Conservation (phyloP, 192 early-diverging fungal genomes). For the Phlyctochytrium planicorne region DNA sequence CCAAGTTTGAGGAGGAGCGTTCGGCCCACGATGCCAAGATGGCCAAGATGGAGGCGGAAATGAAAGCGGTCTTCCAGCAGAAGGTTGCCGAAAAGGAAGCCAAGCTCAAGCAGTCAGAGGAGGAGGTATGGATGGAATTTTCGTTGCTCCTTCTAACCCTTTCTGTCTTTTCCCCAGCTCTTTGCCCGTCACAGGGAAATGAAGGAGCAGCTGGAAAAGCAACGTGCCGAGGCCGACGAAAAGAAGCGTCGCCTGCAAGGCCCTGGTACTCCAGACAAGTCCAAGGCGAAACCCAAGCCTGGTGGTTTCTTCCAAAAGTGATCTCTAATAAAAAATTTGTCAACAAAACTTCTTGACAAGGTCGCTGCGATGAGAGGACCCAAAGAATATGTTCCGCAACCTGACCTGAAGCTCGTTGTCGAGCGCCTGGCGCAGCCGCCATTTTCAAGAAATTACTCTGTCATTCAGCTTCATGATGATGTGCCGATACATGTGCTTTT, state of each 20-base stretch:
- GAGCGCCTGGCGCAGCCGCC: slow-evolving; percentile 38
- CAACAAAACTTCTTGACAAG: not conserved
- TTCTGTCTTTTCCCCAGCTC: slow-evolving; percentile 40
- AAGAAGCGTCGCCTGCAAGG: slow-evolving; percentile 77
- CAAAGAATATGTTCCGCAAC: not conserved
- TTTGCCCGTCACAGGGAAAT: slow-evolving; percentile 97
- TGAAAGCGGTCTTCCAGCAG: slow-evolving; percentile 98
- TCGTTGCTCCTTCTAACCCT: not conserved
- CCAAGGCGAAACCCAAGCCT: not conserved
- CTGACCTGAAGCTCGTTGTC: slow-evolving; percentile 39
- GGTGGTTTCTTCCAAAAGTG: slow-evolving; percentile 3
- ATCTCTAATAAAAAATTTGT: too few relatives aligned
- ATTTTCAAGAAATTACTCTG: slow-evolving; percentile 43
- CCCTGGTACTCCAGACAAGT: slow-evolving; percentile 7
- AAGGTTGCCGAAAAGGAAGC: slow-evolving; percentile 99
- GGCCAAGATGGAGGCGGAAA: slow-evolving; percentile 98
- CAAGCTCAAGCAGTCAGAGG: slow-evolving; percentile 96
- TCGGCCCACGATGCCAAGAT: slow-evolving; percentile 91
- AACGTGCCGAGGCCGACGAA: slow-evolving; percentile 88
- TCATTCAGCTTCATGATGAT: slow-evolving; percentile 61
- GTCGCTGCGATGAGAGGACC: not conserved
- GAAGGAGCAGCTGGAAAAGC: slow-evolving; percentile 96
- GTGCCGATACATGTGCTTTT: slow-evolving; percentile 40
- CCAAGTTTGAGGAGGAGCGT: slow-evolving; percentile 89
- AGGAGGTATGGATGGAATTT: slow-evolving; percentile 53